Evolutionary conservation across 2,329 filamentous ascomycete species (phyloP).

Genomic region (Fonsecaea monophora): DNA sequence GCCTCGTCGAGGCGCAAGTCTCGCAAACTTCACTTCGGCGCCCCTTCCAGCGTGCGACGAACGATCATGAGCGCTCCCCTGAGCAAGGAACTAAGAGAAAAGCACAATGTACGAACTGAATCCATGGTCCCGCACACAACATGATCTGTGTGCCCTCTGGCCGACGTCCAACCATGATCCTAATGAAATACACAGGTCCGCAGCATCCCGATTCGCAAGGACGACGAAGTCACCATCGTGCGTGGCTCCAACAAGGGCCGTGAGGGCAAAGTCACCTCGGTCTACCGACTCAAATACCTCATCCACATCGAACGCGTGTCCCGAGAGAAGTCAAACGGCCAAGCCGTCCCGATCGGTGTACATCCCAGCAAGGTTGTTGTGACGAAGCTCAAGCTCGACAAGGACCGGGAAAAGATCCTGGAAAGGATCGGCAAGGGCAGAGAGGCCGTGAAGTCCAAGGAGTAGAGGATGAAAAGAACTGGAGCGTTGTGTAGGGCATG

Average conservation of each 20-base stretch:
- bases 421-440: constrained; percentile 56
- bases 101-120: constrained; percentile 83
- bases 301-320: constrained; percentile 96
- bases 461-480: constrained; percentile 3
- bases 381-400: constrained; percentile 93
- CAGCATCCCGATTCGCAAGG: constrained; percentile 96
- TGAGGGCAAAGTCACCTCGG: constrained; percentile 96
- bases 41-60: constrained; percentile 91
- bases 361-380: constrained; percentile 97
- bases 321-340: constrained; percentile 96
- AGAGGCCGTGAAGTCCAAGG: constrained; percentile 47
- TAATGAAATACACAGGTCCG: constrained; percentile 68
- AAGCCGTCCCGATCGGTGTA: constrained; percentile 92
- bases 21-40: constrained; percentile 97
- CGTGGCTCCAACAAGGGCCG: constrained; percentile 96
- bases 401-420: constrained; percentile 58
- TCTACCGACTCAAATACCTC: constrained; percentile 98
- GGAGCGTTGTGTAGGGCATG: not conserved
- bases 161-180: constrained; percentile 1
- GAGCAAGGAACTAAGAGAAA: constrained; percentile 95
- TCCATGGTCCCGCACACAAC: not conserved
- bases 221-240: constrained; percentile 91
- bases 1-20: constrained; percentile 94
- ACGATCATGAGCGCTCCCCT: constrained; percentile 96
- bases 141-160: not conserved